phyloP scores from a whole-genome alignment of 305 asterid species.

The Solanum hybrid region DNA sequence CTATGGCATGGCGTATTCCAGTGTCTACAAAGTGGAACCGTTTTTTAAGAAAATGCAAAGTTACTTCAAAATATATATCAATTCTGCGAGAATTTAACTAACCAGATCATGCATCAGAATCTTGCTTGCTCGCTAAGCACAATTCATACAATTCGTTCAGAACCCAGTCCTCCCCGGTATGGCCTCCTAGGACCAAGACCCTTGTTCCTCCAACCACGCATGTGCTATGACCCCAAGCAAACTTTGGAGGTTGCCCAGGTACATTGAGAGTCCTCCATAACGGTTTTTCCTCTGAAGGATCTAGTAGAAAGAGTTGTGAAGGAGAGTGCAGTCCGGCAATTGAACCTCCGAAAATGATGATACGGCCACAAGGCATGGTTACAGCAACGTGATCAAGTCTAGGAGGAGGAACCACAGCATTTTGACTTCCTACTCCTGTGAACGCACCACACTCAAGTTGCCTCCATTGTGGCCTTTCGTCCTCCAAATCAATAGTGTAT shows the following conservation, averaged over 20 bases:
- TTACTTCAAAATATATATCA: neutral
- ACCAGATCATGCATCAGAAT: constrained; percentile 36
- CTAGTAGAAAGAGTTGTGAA: constrained; percentile 74
- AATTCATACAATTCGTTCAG: constrained; percentile 76
- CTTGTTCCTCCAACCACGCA: constrained; percentile 87
- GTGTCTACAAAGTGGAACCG: neutral
- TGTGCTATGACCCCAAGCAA: constrained; percentile 95
- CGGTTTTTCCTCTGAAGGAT: constrained; percentile 81
- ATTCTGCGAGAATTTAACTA: neutral
- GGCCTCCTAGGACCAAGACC: constrained; percentile 87
- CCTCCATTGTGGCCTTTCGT: constrained; percentile 73
- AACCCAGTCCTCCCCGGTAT: constrained; percentile 91
- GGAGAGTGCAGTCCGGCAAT: constrained; percentile 90
- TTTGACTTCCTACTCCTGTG: constrained; percentile 61
- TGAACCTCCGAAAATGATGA: constrained; percentile 83
- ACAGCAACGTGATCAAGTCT: constrained; percentile 85
- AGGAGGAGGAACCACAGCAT: constrained; percentile 71
- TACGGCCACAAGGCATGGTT: constrained; percentile 92
- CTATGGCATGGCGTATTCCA: neutral
- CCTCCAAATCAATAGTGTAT: constrained; percentile 66
- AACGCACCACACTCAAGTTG: constrained; percentile 61
- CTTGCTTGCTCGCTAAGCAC: constrained; percentile 81
- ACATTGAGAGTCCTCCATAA: constrained; percentile 78
- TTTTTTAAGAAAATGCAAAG: neutral
- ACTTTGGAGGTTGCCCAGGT: constrained; percentile 85